Conservation (phyloP, 768 basidiomycete genomes). For the Pholiota molesta region DNA sequence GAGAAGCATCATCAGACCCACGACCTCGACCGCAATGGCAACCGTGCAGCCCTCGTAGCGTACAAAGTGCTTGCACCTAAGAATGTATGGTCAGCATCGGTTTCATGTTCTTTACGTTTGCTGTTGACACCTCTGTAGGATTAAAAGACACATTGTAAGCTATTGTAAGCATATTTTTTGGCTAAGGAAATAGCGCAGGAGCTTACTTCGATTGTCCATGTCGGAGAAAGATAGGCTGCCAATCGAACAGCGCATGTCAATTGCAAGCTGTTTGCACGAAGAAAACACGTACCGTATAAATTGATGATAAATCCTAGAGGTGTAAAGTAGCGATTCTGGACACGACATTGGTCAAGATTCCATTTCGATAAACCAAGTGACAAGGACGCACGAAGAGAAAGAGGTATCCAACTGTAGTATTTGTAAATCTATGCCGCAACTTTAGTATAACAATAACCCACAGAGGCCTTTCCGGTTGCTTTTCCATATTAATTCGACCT, state of each 20-base stretch:
- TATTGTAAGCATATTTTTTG: no score
- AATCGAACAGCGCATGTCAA: not conserved
- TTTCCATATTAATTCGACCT: constrained; percentile 59
- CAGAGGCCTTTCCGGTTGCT: constrained; percentile 44
- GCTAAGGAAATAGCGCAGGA: not conserved
- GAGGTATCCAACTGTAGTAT: constrained; percentile 41
- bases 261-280: not conserved
- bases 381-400: constrained; percentile 42
- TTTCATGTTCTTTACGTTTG: no score
- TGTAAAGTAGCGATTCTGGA: constrained; percentile 65
- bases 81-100: no score
- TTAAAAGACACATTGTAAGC: not conserved
- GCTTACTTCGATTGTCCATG: constrained; percentile 42
- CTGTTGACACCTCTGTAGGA: constrained; percentile 15
- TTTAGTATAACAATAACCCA: constrained; percentile 28
- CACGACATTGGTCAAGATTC: not conserved
- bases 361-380: not conserved
- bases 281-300: constrained; percentile 39
- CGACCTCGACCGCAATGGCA: constrained; percentile 52
- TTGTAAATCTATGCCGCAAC: not conserved
- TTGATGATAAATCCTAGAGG: constrained; percentile 66
- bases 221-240: constrained; percentile 45
- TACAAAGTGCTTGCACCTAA: constrained; percentile 36
- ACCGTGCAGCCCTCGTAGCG: constrained; percentile 57
- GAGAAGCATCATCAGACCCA: constrained; percentile 62